Conservation (phyloP, 441 rosid genomes). For the Rhodomyrtus psidioides region DNA sequence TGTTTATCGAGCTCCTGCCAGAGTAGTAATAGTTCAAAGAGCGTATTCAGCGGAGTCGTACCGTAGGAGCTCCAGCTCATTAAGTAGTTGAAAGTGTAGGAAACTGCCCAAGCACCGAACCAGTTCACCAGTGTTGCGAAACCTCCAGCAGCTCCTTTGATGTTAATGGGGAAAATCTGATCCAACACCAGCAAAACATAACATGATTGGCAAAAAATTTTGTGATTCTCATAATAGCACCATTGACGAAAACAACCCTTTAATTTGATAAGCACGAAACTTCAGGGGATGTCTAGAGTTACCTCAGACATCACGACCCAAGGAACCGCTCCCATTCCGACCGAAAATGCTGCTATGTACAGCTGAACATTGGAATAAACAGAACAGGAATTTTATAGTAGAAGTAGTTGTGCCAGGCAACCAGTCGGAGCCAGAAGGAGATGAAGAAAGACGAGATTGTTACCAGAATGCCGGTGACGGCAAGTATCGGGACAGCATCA, state of each 20-base stretch:
- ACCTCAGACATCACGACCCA: constrained; percentile 99
- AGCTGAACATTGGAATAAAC: constrained; percentile 28
- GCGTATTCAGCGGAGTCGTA: constrained; percentile 13
- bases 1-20: not conserved
- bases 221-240: not conserved
- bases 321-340: constrained; percentile 95
- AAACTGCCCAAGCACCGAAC: constrained; percentile 90
- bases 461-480: constrained; percentile 78
- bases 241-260: not conserved
- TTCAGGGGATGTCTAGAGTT: not conserved
- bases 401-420: not conserved
- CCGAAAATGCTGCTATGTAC: constrained; percentile 73
- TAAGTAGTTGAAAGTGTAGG: constrained; percentile 85
- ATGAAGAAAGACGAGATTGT: not conserved
- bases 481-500: constrained; percentile 59
- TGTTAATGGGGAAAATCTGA: constrained; percentile 84
- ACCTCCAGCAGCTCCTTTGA: constrained; percentile 87
- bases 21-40: not conserved
- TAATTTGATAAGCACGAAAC: not conserved
- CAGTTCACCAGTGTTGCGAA: constrained; percentile 83
- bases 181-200: not conserved
- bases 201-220: not conserved
- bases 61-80: constrained; percentile 90
- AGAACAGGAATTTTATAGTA: not conserved
- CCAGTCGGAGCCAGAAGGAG: not conserved